Percentiles rank a stretch among this genome's conserved stretches.
Evolutionary conservation across 768 basidiomycete species (phyloP).

Genomic region (Rhodosporidiobolus odoratus): DNA sequence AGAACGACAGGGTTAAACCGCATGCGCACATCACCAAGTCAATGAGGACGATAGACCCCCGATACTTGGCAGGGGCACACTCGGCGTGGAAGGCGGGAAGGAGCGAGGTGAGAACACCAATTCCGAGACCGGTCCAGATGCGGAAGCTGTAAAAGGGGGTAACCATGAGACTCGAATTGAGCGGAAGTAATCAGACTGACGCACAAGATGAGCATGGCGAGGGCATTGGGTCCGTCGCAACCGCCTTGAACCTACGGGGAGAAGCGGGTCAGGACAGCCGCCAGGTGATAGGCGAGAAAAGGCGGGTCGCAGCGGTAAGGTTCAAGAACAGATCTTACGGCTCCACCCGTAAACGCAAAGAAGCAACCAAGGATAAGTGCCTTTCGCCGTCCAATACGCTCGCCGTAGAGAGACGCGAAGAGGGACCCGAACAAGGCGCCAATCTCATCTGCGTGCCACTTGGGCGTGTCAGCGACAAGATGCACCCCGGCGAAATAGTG

Average conservation of each 20-base stretch:
- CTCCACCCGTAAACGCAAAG: slow-evolving; percentile 5
- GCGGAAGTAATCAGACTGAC: background rate
- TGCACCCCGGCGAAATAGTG: too few relatives aligned
- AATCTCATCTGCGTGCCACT: slow-evolving; percentile 14
- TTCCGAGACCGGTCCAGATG: slow-evolving; percentile 10
- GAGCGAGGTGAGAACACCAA: background rate
- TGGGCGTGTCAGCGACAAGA: too few relatives aligned
- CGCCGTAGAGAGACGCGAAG: slow-evolving; percentile 4
- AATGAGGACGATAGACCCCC: slow-evolving; percentile 2
- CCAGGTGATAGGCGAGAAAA: background rate
- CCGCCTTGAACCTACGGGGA: slow-evolving; percentile 1
- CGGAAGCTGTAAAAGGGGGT: slow-evolving; percentile 1
- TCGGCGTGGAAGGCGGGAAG: slow-evolving; percentile 10
- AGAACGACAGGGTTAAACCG: slow-evolving; percentile 2
- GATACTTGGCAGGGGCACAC: background rate
- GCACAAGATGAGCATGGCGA: slow-evolving; percentile 14
- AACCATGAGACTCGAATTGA: background rate
- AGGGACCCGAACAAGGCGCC: background rate
- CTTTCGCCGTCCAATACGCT: background rate
- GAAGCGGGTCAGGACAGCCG: background rate
- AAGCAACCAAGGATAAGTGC: slow-evolving; percentile 8
- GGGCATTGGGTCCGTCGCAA: slow-evolving; percentile 2
- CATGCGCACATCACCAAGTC: slow-evolving; percentile 6
- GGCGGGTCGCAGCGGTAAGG: too few relatives aligned
- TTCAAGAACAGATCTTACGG: background rate